A percentile compares a stretch with the other conserved stretches of the same genome.
These are phyloP conservation scores for Heracleum sosnowskyi DNA, from an alignment of 129 eudicot genomes.

Conservation along the genomic window DNA sequence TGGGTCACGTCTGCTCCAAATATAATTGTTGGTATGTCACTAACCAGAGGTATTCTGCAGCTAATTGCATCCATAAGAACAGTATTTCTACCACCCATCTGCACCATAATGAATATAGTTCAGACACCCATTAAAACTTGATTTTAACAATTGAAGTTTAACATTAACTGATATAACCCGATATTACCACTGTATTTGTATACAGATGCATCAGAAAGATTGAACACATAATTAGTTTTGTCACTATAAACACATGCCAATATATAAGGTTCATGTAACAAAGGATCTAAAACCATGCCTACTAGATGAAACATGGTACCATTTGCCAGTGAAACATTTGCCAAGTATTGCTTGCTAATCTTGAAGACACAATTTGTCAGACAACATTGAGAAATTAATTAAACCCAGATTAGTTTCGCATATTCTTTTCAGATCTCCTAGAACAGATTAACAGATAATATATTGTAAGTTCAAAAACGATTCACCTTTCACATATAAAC, in stretches of 20 bases:
- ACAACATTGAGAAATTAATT: slow-evolving; percentile 84
- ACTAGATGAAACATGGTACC: slow-evolving; percentile 20
- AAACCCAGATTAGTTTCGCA: slow-evolving; percentile 95
- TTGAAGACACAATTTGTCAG: slow-evolving; percentile 80
- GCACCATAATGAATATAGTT: slow-evolving; percentile 11
- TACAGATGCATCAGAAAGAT: neutral
- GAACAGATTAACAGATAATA: neutral
- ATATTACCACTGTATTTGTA: neutral
- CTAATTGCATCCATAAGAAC: slow-evolving; percentile 81
- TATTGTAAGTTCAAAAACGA: neutral
- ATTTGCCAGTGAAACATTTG: slow-evolving; percentile 83
- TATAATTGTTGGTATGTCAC: slow-evolving; percentile 90
- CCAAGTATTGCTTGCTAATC: slow-evolving; percentile 76
- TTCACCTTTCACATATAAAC: neutral
- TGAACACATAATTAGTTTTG: neutral
- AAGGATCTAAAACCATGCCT: neutral
- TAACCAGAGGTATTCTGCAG: slow-evolving; percentile 76
- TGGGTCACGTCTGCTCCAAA: slow-evolving; percentile 96
- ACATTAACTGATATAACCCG: neutral
- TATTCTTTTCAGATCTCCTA: slow-evolving; percentile 82
- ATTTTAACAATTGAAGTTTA: neutral
- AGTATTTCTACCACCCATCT: slow-evolving; percentile 92
- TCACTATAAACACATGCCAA: neutral
- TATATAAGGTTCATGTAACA: neutral
- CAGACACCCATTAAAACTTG: neutral